Percentiles rank a stretch among this genome's conserved stretches.
phyloP scores from a whole-genome alignment of 805 yeast genomes.

The Candida qinlingensis region DNA sequence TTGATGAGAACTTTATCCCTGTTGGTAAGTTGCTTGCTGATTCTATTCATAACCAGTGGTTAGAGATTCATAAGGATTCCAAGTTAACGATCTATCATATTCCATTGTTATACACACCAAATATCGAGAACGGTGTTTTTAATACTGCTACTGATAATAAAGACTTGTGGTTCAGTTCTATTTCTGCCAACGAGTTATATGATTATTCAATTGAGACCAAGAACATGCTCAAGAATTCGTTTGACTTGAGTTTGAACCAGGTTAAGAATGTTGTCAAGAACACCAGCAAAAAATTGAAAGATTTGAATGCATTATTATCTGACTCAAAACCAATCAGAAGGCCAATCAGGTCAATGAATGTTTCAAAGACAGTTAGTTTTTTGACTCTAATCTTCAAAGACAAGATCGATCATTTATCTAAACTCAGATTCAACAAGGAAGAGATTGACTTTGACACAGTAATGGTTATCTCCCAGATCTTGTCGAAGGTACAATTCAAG shows the following conservation, averaged over 20 bases:
- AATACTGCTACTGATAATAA: neutral
- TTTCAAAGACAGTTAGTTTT: constrained; percentile 2
- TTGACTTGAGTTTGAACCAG: constrained; percentile 1
- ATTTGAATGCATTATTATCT: neutral
- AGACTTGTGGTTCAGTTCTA: constrained; percentile 7
- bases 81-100: constrained; percentile 10
- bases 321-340: constrained; percentile 8
- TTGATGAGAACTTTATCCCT: constrained; percentile 10
- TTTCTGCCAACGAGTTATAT: constrained; percentile 14
- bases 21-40: constrained; percentile 12
- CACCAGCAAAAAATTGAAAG: constrained; percentile 7
- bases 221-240: constrained; percentile 1
- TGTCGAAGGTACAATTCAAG: constrained; percentile 6
- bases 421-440: constrained; percentile 5
- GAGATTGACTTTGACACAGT: constrained; percentile 12
- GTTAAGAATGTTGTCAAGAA: constrained; percentile 8
- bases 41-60: constrained; percentile 11
- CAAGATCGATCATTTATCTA: constrained; percentile 7
- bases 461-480: constrained; percentile 10
- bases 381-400: constrained; percentile 5
- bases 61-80: constrained; percentile 9
- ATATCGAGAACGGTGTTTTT: neutral
- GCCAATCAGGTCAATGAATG: constrained; percentile 6
- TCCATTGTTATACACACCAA: constrained; percentile 15
- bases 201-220: constrained; percentile 6